Percentiles rank a stretch among this genome's conserved stretches.
Evolutionary conservation across 306 rosid species (phyloP).

Genomic region (Fagus sylvatica): DNA sequence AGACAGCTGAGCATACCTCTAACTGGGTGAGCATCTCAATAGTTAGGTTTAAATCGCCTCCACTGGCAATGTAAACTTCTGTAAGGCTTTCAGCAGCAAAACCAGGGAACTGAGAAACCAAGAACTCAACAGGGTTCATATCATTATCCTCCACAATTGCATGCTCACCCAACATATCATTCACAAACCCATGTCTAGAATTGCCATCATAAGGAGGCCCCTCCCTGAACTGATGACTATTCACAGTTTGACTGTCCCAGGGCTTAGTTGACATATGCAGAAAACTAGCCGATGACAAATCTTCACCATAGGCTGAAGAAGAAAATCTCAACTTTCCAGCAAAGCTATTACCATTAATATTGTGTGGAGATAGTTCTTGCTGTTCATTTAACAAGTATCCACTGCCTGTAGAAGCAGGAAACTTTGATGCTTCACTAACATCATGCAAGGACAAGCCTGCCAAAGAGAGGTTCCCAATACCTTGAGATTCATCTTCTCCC

Average conservation of each 20-base stretch:
- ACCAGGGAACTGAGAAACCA: slow-evolving; percentile 88
- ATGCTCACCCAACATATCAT: slow-evolving; percentile 63
- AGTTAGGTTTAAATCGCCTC: slow-evolving; percentile 75
- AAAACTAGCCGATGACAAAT: slow-evolving; percentile 57
- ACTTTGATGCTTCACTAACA: slow-evolving; percentile 51
- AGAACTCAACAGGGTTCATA: slow-evolving; percentile 73
- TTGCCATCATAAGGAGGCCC: slow-evolving; percentile 55
- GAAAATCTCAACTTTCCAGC: slow-evolving; percentile 64
- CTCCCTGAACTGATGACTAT: slow-evolving; percentile 53
- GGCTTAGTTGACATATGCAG: slow-evolving; percentile 57
- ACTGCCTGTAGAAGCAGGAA: slow-evolving; percentile 57
- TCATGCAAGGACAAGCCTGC: slow-evolving; percentile 71
- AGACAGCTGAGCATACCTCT: slow-evolving; percentile 60
- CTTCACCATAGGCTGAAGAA: slow-evolving; percentile 61
- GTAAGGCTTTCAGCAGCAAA: slow-evolving; percentile 89
- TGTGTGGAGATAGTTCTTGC: slow-evolving; percentile 44
- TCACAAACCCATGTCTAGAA: slow-evolving; percentile 60
- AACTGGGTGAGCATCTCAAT: slow-evolving; percentile 93
- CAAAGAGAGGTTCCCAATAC: slow-evolving; percentile 64
- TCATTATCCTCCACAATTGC: slow-evolving; percentile 56
- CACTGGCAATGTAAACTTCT: slow-evolving; percentile 87
- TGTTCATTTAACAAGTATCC: slow-evolving; percentile 63
- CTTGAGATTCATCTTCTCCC: slow-evolving; percentile 79
- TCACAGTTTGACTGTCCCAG: slow-evolving; percentile 70
- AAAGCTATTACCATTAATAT: slow-evolving; percentile 53